Conservation (phyloP, 1,284 basidiomycete species). For the Athelia psychrophila region DNA sequence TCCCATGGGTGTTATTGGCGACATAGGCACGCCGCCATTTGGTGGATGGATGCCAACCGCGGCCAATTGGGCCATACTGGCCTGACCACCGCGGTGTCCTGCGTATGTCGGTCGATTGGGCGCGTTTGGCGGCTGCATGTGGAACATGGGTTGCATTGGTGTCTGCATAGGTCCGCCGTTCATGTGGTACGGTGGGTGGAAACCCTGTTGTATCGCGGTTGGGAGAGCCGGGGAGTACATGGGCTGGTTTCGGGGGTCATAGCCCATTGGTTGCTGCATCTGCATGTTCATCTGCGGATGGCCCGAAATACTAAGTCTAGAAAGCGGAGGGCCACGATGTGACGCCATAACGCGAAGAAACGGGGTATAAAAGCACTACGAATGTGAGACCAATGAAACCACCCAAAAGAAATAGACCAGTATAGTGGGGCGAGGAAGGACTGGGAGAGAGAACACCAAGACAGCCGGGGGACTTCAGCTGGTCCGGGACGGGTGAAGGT, state of each 20-base stretch:
- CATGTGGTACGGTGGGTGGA: constrained; percentile 53
- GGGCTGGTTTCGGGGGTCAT: constrained; percentile 33
- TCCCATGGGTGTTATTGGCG: constrained; percentile 57
- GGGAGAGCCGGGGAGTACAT: constrained; percentile 67
- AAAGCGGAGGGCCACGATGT: constrained; percentile 23
- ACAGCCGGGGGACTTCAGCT: too few relatives aligned
- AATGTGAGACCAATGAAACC: too few relatives aligned
- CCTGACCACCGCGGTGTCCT: constrained; percentile 44
- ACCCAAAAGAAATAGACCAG: too few relatives aligned
- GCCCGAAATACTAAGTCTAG: constrained; percentile 39
- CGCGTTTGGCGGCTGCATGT: constrained; percentile 43
- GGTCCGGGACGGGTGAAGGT: too few relatives aligned
- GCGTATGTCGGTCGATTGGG: constrained; percentile 50
- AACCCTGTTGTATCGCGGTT: constrained; percentile 54
- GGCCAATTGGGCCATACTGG: constrained; percentile 58
- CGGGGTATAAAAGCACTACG: too few relatives aligned
- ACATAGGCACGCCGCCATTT: constrained; percentile 19
- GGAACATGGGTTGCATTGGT: constrained; percentile 67
- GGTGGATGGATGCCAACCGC: constrained; percentile 58
- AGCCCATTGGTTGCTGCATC: constrained; percentile 42
- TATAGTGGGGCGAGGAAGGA: too few relatives aligned
- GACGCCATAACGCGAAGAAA: constrained; percentile 19
- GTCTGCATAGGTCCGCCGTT: constrained; percentile 52
- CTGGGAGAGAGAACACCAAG: too few relatives aligned
- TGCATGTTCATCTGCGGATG: constrained; percentile 43